Conservation (phyloP, 768 basidiomycete species). For the Podaxis sp. region DNA sequence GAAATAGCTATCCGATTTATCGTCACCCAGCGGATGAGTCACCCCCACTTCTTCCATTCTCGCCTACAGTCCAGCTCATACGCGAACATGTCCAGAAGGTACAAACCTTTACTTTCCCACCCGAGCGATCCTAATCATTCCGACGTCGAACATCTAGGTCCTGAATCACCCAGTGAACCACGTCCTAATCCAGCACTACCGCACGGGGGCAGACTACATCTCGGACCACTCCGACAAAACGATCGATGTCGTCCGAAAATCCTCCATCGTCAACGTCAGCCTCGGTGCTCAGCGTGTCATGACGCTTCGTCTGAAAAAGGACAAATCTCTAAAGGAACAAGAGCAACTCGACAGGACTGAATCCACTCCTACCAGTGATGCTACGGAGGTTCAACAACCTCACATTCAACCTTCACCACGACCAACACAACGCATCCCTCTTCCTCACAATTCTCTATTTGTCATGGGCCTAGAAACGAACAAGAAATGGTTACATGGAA, state of each 20-base stretch:
- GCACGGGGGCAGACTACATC: constrained; percentile 77
- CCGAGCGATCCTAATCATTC: not conserved
- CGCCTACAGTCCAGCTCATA: constrained; percentile 65
- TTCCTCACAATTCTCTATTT: constrained; percentile 83
- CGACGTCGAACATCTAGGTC: constrained; percentile 19
- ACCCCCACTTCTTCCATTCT: constrained; percentile 64
- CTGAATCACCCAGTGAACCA: constrained; percentile 72
- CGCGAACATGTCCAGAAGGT: constrained; percentile 59
- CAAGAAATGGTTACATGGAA: constrained; percentile 70
- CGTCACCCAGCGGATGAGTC: constrained; percentile 82
- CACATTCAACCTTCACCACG: constrained; percentile 27
- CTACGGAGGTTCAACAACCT: not conserved
- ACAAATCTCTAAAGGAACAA: constrained; percentile 25
- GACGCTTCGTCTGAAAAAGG: constrained; percentile 69
- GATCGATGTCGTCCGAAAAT: constrained; percentile 72
- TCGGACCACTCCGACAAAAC: constrained; percentile 90
- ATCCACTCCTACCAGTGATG: not conserved
- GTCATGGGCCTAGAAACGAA: constrained; percentile 77
- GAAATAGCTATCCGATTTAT: constrained; percentile 53
- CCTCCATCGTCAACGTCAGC: constrained; percentile 78
- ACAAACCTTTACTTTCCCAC: not conserved
- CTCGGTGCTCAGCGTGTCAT: constrained; percentile 76
- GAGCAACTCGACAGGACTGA: constrained; percentile 1
- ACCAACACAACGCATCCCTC: constrained; percentile 59
- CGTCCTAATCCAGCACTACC: constrained; percentile 80